These are phyloP conservation scores for Eucalyptus caleyi DNA, from an alignment of 345 rosid species.

Conservation along the genomic window DNA sequence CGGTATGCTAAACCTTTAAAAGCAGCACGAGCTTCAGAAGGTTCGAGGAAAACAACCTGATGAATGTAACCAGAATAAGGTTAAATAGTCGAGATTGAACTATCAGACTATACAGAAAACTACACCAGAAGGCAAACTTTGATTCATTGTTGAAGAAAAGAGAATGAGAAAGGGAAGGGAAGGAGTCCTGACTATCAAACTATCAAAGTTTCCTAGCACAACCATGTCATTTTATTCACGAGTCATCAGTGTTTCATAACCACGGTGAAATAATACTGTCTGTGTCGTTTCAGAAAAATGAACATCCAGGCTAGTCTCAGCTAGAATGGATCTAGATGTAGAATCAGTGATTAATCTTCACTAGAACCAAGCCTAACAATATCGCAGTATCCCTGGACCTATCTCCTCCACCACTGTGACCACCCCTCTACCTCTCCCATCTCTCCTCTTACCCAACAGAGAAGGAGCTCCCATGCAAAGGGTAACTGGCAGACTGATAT, in stretches of 20 bases:
- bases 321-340: background rate
- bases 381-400: background rate
- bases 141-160: background rate
- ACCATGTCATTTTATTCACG: background rate
- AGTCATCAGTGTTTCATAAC: background rate
- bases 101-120: background rate
- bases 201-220: background rate
- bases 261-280: background rate
- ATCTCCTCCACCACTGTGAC: background rate
- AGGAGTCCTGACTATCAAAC: background rate
- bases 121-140: background rate
- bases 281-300: background rate
- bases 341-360: background rate
- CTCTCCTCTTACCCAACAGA: background rate
- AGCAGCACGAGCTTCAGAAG: conserved; percentile 87
- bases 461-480: background rate
- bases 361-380: background rate
- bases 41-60: conserved; percentile 88
- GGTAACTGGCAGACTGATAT: background rate
- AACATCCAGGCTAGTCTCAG: background rate
- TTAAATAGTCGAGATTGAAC: background rate
- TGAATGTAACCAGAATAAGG: background rate
- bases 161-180: background rate
- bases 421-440: background rate
- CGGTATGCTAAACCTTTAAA: conserved; percentile 77